Percentiles rank a stretch among this genome's conserved stretches.
These are phyloP conservation scores for Corrigiola litoralis DNA, from an alignment of 179 eudicot species.

Conservation along the genomic window DNA sequence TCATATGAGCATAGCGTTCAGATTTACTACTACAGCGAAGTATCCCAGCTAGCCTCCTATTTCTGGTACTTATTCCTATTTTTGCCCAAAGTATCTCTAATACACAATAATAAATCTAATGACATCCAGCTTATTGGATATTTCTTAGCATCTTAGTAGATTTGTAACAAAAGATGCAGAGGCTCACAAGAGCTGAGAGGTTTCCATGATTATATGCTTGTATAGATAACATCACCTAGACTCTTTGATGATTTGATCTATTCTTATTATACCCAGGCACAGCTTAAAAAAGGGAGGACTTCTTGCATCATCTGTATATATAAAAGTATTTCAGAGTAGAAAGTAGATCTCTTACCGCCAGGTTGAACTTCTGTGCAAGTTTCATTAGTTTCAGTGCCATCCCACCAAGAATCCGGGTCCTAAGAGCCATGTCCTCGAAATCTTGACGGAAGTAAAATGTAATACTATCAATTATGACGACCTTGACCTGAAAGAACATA, in stretches of 20 bases:
- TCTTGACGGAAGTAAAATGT: constrained; percentile 97
- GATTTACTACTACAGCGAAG: neutral
- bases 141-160: too few species aligned
- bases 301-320: neutral
- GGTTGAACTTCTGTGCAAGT: constrained; percentile 61
- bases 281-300: neutral
- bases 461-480: constrained; percentile 79
- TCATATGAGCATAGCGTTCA: too few species aligned
- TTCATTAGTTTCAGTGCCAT: constrained; percentile 86
- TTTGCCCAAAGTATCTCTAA: too few species aligned
- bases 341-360: constrained; percentile 67
- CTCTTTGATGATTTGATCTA: too few species aligned
- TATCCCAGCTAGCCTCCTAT: neutral
- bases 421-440: constrained; percentile 87
- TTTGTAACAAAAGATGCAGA: neutral
- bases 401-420: constrained; percentile 82
- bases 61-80: neutral
- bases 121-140: too few species aligned
- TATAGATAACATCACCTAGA: neutral
- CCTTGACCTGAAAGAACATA: constrained; percentile 58
- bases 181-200: neutral
- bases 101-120: too few species aligned
- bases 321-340: neutral
- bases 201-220: neutral
- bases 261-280: neutral